Evolutionary conservation across 2,329 filamentous ascomycete genomes (phyloP).

Genomic region (Decorospora gaudefroyi): DNA sequence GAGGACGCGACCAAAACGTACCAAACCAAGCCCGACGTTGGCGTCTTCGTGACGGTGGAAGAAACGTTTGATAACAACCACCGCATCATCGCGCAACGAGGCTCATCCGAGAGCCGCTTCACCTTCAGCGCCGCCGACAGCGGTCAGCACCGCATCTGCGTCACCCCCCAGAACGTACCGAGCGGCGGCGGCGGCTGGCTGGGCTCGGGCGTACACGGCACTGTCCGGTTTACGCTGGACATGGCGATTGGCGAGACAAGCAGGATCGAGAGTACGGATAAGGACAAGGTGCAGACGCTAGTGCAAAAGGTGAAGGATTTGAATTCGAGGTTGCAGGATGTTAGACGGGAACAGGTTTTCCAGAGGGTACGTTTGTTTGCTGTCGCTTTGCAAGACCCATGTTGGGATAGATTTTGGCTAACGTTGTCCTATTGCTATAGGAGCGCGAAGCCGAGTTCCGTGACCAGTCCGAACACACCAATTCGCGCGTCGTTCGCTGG

Average conservation of each 20-base stretch:
- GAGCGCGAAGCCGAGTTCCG: conserved; percentile 98
- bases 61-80: conserved; percentile 98
- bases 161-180: conserved; percentile 77
- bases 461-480: conserved; percentile 94
- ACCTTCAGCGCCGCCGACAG: conserved; percentile 93
- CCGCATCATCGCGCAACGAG: conserved; percentile 87
- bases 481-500: conserved; percentile 90
- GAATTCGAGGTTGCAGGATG: conserved; percentile 83
- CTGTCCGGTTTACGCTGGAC: conserved; percentile 83
- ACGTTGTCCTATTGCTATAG: conserved; percentile 52
- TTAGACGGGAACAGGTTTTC: conserved; percentile 93
- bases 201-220: conserved; percentile 67
- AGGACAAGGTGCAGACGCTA: conserved; percentile 88
- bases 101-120: conserved; percentile 76
- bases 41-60: conserved; percentile 91
- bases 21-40: conserved; percentile 72
- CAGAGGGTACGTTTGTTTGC: conserved; percentile 67
- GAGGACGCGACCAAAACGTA: conserved; percentile 71
- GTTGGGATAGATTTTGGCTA: conserved; percentile 12
- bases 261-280: conserved; percentile 91
- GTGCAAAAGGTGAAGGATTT: conserved; percentile 86
- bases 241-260: conserved; percentile 93
- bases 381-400: not conserved
- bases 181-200: conserved; percentile 73
- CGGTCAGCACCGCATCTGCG: conserved; percentile 96